Conservation (phyloP, 2,329 filamentous ascomycete species). For the Cryphonectria naterciae region DNA sequence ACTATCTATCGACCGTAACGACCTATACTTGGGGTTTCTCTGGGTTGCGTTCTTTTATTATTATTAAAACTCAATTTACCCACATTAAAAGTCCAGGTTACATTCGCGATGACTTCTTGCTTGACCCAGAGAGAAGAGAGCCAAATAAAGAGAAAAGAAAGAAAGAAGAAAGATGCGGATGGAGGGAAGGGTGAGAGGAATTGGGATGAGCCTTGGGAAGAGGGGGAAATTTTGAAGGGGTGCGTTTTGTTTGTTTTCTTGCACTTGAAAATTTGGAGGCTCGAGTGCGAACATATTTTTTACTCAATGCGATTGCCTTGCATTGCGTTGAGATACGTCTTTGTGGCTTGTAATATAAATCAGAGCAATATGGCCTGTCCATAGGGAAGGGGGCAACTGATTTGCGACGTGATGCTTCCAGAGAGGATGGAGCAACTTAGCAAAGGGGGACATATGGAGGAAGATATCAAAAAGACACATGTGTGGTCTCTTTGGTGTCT, state of each 20-base stretch:
- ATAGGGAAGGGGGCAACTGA: background rate
- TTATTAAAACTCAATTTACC: background rate
- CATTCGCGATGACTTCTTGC: background rate
- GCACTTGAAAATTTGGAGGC: background rate
- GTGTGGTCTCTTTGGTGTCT: background rate
- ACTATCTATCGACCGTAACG: background rate
- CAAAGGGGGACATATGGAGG: background rate
- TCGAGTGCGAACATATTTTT: background rate
- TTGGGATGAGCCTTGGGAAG: background rate
- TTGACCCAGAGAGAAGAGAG: background rate
- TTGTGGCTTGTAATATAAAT: constrained; percentile 1
- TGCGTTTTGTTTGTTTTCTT: background rate
- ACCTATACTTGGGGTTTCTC: background rate
- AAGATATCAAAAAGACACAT: background rate
- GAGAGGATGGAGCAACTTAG: background rate
- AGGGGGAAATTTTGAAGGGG: background rate
- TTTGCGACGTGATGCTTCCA: background rate
- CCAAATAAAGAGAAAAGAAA: background rate
- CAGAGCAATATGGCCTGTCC: background rate
- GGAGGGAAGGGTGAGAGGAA: background rate
- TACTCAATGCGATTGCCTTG: background rate
- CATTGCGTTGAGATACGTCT: background rate
- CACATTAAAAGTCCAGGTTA: background rate
- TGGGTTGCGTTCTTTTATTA: background rate
- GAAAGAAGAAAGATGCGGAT: background rate